phyloP scores from a whole-genome alignment of 768 basidiomycete genomes.

The Podaxis sp. region DNA sequence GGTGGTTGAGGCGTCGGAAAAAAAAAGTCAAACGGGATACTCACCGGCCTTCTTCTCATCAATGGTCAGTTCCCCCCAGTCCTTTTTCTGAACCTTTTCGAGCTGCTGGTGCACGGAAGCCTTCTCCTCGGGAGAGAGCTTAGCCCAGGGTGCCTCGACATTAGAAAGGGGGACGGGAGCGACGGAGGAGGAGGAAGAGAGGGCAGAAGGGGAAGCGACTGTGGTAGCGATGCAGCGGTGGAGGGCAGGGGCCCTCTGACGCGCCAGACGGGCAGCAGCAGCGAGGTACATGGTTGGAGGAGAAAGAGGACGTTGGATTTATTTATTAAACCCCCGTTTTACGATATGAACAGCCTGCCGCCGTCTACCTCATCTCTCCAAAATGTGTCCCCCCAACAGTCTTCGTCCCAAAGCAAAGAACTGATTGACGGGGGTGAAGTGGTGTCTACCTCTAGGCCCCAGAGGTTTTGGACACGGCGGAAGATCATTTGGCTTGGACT shows the following conservation, averaged over 20 bases:
- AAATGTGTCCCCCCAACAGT: not conserved
- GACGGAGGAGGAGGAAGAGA: constrained; percentile 34
- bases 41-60: constrained; percentile 99
- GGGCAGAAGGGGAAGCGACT: constrained; percentile 39
- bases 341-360: not conserved
- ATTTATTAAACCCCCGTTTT: constrained; percentile 5
- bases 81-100: constrained; percentile 89
- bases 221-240: constrained; percentile 54
- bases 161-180: constrained; percentile 74
- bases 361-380: not conserved
- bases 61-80: constrained; percentile 87
- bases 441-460: constrained; percentile 7
- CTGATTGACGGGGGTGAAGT: constrained; percentile 10
- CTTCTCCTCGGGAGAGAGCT: constrained; percentile 68
- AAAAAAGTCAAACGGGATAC: constrained; percentile 33
- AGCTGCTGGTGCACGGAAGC: constrained; percentile 82
- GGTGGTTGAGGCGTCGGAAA: not conserved
- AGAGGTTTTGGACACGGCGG: constrained; percentile 13
- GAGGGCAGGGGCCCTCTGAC: constrained; percentile 29
- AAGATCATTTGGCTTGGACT: constrained; percentile 19
- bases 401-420: not conserved
- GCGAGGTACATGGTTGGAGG: constrained; percentile 40
- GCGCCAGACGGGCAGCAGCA: constrained; percentile 54
- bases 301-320: constrained; percentile 12
- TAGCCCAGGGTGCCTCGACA: constrained; percentile 93